These are phyloP conservation scores for Rhizophora mangle DNA, from an alignment of 345 rosid genomes.

Conservation along the genomic window DNA sequence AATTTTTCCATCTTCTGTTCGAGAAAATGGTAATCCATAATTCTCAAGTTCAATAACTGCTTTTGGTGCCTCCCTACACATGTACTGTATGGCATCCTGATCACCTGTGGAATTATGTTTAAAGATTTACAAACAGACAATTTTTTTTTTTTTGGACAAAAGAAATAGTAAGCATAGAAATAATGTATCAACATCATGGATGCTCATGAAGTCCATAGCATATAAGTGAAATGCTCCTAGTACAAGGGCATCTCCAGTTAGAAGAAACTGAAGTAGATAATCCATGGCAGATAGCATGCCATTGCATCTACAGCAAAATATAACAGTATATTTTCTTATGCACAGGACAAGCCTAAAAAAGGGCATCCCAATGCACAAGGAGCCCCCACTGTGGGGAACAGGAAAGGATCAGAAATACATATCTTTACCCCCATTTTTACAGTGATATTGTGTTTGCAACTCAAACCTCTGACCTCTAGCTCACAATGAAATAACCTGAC, in stretches of 20 bases:
- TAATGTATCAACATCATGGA: not conserved
- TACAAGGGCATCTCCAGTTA: constrained; percentile 2
- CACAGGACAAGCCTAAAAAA: not conserved
- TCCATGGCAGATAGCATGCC: not conserved
- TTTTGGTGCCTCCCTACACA: constrained; percentile 99
- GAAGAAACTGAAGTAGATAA: not conserved
- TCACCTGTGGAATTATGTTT: constrained; percentile 54
- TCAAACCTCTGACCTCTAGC: no score
- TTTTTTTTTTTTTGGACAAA: not conserved
- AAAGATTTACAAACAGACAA: constrained; percentile 8
- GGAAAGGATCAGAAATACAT: no score
- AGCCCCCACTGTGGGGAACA: no score
- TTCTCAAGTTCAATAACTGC: constrained; percentile 98
- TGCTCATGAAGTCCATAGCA: not conserved
- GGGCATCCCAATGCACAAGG: no score
- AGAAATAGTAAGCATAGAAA: not conserved
- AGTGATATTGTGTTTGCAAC: no score
- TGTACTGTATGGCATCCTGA: constrained; percentile 96
- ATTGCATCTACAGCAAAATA: not conserved
- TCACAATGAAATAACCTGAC: no score
- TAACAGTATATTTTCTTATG: not conserved
- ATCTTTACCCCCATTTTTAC: no score
- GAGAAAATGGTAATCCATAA: constrained; percentile 90
- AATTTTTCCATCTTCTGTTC: constrained; percentile 94
- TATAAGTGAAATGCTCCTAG: not conserved